Conservation (phyloP, 2,329 filamentous ascomycete species). For the Berkeleyomyces rouxiae region DNA sequence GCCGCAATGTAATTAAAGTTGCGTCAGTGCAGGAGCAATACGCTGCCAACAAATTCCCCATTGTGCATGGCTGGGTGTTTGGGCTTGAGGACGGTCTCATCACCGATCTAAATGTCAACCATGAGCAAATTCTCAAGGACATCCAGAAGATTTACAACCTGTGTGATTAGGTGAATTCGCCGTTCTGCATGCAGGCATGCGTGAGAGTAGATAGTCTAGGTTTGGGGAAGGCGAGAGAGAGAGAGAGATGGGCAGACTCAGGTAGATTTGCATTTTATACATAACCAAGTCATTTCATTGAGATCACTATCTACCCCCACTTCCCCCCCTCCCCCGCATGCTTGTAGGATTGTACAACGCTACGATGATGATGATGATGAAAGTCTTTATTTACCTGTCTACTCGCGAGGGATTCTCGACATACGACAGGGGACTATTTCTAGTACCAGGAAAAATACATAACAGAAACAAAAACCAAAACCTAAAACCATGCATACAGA, state of each 20-base stretch:
- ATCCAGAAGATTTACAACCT: conserved; percentile 52
- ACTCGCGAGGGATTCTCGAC: too few species aligned
- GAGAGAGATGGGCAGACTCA: neutral
- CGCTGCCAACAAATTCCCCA: conserved; percentile 43
- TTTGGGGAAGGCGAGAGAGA: too few species aligned
- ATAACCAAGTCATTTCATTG: neutral
- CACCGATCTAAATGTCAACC: conserved; percentile 47
- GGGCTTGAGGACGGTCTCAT: conserved; percentile 50
- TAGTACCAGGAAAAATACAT: too few species aligned
- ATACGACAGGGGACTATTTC: too few species aligned
- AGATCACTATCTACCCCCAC: too few species aligned
- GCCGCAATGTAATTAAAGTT: conserved; percentile 65
- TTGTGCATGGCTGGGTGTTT: conserved; percentile 63
- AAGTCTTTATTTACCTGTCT: too few species aligned
- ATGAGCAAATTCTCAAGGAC: conserved; percentile 35
- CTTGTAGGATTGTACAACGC: too few species aligned
- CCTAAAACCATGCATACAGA: too few species aligned
- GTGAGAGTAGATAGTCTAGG: too few species aligned
- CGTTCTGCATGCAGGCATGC: neutral
- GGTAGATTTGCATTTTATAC: neutral
- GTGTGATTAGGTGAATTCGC: conserved; percentile 18
- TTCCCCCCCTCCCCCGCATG: too few species aligned
- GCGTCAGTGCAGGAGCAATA: conserved; percentile 60
- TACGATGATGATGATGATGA: too few species aligned
- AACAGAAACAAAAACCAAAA: too few species aligned